These are phyloP conservation scores for Colletotrichum destructivum DNA, from an alignment of 2,329 filamentous ascomycete genomes.

Conservation along the genomic window DNA sequence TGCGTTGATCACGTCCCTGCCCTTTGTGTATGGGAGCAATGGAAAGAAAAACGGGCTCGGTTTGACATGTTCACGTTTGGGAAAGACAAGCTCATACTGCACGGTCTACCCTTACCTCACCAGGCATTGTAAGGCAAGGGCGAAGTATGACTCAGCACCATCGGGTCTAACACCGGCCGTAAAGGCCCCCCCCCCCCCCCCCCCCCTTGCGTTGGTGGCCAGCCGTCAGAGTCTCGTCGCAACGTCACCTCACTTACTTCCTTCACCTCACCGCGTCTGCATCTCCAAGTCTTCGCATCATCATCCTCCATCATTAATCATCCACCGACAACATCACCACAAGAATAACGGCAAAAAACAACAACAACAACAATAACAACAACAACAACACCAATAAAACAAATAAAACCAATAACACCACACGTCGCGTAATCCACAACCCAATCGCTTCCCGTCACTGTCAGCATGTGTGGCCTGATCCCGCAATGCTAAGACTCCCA, in stretches of 20 bases:
- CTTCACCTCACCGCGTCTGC: not conserved
- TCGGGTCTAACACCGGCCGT: not conserved
- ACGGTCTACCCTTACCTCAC: not conserved
- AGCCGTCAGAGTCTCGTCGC: not conserved
- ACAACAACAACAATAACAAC: too few species aligned
- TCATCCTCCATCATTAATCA: not conserved
- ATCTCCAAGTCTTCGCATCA: not conserved
- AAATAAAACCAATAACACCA: too few species aligned
- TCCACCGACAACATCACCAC: too few species aligned
- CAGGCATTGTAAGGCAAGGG: not conserved
- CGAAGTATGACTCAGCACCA: not conserved
- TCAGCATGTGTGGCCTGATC: constrained; percentile 20
- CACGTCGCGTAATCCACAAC: not conserved
- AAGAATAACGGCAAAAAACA: too few species aligned
- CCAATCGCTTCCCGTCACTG: constrained; percentile 3
- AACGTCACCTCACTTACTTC: not conserved
- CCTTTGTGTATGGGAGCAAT: not conserved
- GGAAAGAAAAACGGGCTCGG: too few species aligned
- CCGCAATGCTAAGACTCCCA: not conserved
- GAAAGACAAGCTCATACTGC: too few species aligned
- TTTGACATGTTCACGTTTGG: too few species aligned
- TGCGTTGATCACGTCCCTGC: not conserved
- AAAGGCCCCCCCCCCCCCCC: not conserved
- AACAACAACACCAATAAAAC: too few species aligned
- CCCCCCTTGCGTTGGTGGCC: too few species aligned